Evolutionary conservation across 192 early-diverging fungal genomes (phyloP).

Genomic region (Coemansia sp.): DNA sequence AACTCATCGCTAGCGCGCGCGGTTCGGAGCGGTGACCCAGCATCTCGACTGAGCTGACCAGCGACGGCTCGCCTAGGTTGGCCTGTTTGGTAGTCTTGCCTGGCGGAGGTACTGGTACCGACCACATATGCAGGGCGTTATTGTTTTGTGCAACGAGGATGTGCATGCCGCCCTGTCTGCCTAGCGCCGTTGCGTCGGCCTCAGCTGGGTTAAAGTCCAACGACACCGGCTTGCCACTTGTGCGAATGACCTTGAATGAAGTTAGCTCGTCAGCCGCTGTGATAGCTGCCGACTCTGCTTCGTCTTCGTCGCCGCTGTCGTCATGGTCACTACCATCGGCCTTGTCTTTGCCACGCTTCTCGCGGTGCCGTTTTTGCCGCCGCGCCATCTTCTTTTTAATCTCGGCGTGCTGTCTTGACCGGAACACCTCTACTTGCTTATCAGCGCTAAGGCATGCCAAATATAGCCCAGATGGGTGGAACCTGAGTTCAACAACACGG

Average conservation of each 20-base stretch:
- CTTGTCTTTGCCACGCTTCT: constrained; percentile 61
- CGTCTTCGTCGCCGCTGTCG: constrained; percentile 6
- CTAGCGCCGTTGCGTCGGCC: constrained; percentile 15
- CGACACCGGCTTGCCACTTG: constrained; percentile 77
- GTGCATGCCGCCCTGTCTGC: constrained; percentile 39
- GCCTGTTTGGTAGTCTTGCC: constrained; percentile 64
- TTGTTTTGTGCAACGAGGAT: constrained; percentile 76
- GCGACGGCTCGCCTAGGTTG: constrained; percentile 63
- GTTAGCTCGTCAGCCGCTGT: constrained; percentile 78
- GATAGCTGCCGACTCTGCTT: constrained; percentile 30
- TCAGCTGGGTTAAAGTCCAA: constrained; percentile 51
- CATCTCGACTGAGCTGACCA: constrained; percentile 72
- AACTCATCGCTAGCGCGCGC: constrained; percentile 84
- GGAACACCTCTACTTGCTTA: constrained; percentile 81
- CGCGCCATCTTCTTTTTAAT: constrained; percentile 83
- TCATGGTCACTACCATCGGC: constrained; percentile 49
- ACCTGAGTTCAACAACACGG: constrained; percentile 73
- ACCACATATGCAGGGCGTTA: constrained; percentile 82
- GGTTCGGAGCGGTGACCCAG: constrained; percentile 91
- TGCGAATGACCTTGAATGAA: constrained; percentile 68
- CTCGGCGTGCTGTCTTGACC: constrained; percentile 73
- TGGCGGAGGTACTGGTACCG: constrained; percentile 57
- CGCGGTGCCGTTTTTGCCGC: constrained; percentile 72
- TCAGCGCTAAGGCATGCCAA: constrained; percentile 82
- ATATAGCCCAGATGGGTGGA: constrained; percentile 78